phyloP scores from a whole-genome alignment of 2,329 filamentous ascomycete species.

The Xylaria sp. region DNA sequence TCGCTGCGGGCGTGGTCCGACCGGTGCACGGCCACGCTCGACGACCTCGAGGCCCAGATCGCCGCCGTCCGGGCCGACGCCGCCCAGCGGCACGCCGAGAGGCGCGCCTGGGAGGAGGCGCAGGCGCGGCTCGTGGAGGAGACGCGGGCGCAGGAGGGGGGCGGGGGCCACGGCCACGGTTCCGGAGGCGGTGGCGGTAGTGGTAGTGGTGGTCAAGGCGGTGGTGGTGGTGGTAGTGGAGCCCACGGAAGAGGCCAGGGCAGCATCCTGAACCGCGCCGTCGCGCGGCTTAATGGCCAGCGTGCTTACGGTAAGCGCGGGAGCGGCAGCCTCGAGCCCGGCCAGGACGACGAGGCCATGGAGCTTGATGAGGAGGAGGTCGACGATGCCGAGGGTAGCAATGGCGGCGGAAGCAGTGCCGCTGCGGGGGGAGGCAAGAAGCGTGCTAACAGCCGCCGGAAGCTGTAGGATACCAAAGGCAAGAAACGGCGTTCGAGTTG shows the following conservation, averaged over 20 bases:
- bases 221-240: constrained; percentile 13
- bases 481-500: not conserved
- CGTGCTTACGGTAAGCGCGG: constrained; percentile 42
- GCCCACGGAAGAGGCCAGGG: constrained; percentile 31
- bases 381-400: constrained; percentile 48
- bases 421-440: constrained; percentile 48
- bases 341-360: constrained; percentile 53
- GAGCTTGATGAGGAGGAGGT: constrained; percentile 58
- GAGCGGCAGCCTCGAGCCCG: constrained; percentile 32
- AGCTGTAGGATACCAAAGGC: constrained; percentile 45
- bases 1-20: constrained; percentile 74
- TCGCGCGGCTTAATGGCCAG: constrained; percentile 26
- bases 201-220: constrained; percentile 25
- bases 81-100: constrained; percentile 53
- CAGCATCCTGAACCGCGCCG: constrained; percentile 29
- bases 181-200: not conserved
- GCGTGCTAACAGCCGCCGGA: constrained; percentile 52
- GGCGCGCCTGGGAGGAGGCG: constrained; percentile 49
- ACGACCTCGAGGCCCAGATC: constrained; percentile 76
- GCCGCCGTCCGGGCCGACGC: constrained; percentile 64
- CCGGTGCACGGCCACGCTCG: constrained; percentile 76
- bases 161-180: no score
- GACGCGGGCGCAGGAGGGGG: constrained; percentile 2
- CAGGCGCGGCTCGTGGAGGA: constrained; percentile 53
- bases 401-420: constrained; percentile 42